These are phyloP conservation scores for Penicillium sumatraense DNA, from an alignment of 2,329 filamentous ascomycete genomes.

Conservation along the genomic window DNA sequence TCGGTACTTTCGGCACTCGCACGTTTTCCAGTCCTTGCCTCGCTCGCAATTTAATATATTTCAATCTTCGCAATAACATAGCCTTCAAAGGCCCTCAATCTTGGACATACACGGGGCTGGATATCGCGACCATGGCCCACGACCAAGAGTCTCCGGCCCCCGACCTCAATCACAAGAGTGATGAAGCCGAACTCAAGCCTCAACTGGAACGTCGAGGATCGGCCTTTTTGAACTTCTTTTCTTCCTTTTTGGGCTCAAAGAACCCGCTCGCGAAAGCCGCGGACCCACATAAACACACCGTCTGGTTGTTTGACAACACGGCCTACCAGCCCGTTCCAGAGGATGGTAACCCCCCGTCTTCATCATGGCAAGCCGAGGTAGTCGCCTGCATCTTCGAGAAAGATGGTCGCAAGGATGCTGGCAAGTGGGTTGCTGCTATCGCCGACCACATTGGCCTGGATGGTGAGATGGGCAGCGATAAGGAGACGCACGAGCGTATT, in stretches of 20 bases:
- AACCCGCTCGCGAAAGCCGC: conserved; percentile 67
- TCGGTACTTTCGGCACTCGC: background rate
- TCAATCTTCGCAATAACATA: background rate
- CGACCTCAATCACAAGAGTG: conserved; percentile 2
- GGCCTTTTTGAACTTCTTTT: conserved; percentile 26
- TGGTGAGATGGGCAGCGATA: conserved; percentile 53
- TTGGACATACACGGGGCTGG: conserved; percentile 1
- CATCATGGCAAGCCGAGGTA: conserved; percentile 78
- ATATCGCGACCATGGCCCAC: conserved; percentile 18
- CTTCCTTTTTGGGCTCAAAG: conserved; percentile 41
- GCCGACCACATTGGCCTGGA: conserved; percentile 71
- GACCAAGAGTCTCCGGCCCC: conserved; percentile 14
- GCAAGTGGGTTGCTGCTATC: conserved; percentile 71
- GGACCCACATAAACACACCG: conserved; percentile 67
- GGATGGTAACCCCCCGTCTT: conserved; percentile 25
- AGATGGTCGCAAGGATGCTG: conserved; percentile 68
- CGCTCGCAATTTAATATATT: background rate
- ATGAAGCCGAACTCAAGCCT: background rate
- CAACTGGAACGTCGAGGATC: conserved; percentile 20
- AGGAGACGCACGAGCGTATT: conserved; percentile 67
- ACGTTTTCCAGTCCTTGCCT: background rate
- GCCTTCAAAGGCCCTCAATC: background rate
- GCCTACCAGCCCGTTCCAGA: conserved; percentile 63
- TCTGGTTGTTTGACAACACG: conserved; percentile 92
- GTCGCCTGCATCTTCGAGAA: conserved; percentile 80